Evolutionary conservation across 768 basidiomycete genomes (phyloP).

Genomic region (Tricholoma flavovirens): DNA sequence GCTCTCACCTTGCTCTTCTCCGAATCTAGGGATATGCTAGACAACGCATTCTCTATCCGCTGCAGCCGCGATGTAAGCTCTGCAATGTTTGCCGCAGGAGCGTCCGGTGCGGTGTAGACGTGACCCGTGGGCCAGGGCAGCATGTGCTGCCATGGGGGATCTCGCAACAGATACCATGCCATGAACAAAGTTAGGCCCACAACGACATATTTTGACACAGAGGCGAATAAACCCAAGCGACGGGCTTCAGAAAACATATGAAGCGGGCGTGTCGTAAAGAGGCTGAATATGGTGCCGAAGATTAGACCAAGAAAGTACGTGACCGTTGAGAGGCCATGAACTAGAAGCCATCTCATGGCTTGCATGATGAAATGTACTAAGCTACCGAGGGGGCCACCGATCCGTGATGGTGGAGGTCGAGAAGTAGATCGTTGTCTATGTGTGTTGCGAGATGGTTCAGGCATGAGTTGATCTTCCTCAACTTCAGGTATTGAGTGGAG

Average conservation of each 20-base stretch:
- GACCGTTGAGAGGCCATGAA: slow-evolving; percentile 8
- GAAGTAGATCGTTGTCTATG: slow-evolving; percentile 29
- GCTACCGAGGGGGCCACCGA: slow-evolving; percentile 40
- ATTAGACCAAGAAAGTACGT: slow-evolving; percentile 43
- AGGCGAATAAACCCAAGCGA: background rate
- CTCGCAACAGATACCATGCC: slow-evolving; percentile 39
- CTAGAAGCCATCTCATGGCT: slow-evolving; percentile 16
- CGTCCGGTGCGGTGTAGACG: slow-evolving; percentile 48
- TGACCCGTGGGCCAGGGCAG: slow-evolving; percentile 25
- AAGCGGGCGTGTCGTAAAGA: slow-evolving; percentile 32
- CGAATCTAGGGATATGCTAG: slow-evolving; percentile 50
- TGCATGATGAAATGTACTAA: slow-evolving; percentile 28
- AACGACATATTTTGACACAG: slow-evolving; percentile 34
- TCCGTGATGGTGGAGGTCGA: slow-evolving; percentile 27
- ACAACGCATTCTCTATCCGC: slow-evolving; percentile 57
- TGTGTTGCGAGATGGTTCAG: slow-evolving; percentile 14
- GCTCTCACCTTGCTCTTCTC: slow-evolving; percentile 45
- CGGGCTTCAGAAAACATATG: slow-evolving; percentile 18
- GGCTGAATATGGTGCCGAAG: slow-evolving; percentile 39
- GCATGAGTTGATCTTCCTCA: slow-evolving; percentile 43
- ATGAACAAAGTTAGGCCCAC: slow-evolving; percentile 37
- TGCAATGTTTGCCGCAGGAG: slow-evolving; percentile 58
- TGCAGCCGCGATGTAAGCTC: slow-evolving; percentile 61
- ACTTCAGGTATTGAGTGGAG: slow-evolving; percentile 62
- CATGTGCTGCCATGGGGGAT: slow-evolving; percentile 26